phyloP scores from a whole-genome alignment of 2,329 filamentous ascomycete species.

The Aspergillus sp. region DNA sequence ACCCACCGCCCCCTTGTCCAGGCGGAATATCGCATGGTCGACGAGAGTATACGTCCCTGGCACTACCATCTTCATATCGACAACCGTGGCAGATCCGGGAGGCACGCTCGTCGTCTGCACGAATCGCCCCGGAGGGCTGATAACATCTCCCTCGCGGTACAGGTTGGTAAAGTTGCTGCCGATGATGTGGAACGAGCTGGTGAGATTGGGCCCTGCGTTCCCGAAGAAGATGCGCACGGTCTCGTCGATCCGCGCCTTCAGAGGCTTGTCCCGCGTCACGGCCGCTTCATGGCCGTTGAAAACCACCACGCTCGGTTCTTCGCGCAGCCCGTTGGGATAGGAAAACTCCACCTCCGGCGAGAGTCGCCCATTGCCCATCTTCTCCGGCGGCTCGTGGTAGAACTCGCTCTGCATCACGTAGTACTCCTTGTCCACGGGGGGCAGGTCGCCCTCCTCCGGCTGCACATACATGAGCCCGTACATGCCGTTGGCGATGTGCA shows the following conservation, averaged over 20 bases:
- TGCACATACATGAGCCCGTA: slow-evolving; percentile 38
- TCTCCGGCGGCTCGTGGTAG: slow-evolving; percentile 36
- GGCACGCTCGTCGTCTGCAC: slow-evolving; percentile 28
- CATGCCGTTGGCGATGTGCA: slow-evolving; percentile 39
- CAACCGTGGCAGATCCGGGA: slow-evolving; percentile 26
- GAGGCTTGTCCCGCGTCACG: slow-evolving; percentile 25
- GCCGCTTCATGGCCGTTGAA: slow-evolving; percentile 35
- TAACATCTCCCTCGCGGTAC: slow-evolving; percentile 31
- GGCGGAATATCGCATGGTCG: slow-evolving; percentile 34
- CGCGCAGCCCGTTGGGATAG: slow-evolving; percentile 31
- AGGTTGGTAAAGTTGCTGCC: slow-evolving; percentile 28
- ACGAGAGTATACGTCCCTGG: slow-evolving; percentile 34
- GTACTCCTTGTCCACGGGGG: slow-evolving; percentile 32
- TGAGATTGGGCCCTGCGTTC: slow-evolving; percentile 34
- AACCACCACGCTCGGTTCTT: slow-evolving; percentile 29
- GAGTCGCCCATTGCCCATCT: slow-evolving; percentile 27
- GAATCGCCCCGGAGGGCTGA: slow-evolving; percentile 26
- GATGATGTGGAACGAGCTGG: slow-evolving; percentile 33
- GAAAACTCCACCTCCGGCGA: slow-evolving; percentile 33
- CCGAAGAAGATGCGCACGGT: slow-evolving; percentile 36
- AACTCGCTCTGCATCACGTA: slow-evolving; percentile 40
- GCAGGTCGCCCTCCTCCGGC: slow-evolving; percentile 25
- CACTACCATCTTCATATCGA: slow-evolving; percentile 31
- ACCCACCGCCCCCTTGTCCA: slow-evolving; percentile 35
- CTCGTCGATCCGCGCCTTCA: slow-evolving; percentile 29